Evolutionary conservation across 805 yeast genomes (phyloP).

Genomic region (Isabelozyma heimii): DNA sequence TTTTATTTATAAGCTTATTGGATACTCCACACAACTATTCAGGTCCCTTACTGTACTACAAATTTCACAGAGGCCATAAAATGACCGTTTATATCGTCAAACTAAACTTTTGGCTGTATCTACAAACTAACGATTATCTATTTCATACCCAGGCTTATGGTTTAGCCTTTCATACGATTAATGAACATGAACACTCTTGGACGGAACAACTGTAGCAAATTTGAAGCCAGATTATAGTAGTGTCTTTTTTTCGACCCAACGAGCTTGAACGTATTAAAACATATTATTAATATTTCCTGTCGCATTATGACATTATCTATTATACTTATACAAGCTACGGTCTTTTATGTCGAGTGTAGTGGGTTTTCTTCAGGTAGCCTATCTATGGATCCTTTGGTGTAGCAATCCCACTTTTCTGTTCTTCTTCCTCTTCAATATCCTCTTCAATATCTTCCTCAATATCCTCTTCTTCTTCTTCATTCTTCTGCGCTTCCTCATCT

Average conservation of each 20-base stretch:
- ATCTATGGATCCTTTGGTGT: conserved; percentile 8
- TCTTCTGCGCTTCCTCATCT: conserved; percentile 38
- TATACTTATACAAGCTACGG: not conserved
- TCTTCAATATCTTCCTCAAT: conserved; percentile 39
- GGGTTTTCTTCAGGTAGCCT: too few species aligned
- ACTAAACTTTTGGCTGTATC: not conserved
- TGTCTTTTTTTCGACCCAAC: too few species aligned
- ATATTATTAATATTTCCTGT: too few species aligned
- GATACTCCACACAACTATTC: too few species aligned
- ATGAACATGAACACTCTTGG: not conserved
- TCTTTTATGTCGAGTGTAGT: too few species aligned
- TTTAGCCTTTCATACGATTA: not conserved
- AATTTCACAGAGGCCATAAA: too few species aligned
- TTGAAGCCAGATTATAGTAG: too few species aligned
- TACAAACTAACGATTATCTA: not conserved
- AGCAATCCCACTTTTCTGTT: conserved; percentile 19
- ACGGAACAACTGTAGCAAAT: not conserved
- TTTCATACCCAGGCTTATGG: not conserved
- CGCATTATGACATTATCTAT: not conserved
- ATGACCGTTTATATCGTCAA: too few species aligned
- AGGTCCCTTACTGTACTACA: too few species aligned
- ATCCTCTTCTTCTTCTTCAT: conserved; percentile 39
- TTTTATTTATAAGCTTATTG: too few species aligned
- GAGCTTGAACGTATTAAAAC: too few species aligned
- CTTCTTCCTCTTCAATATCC: conserved; percentile 39